phyloP scores from a whole-genome alignment of 2,329 filamentous ascomycete species.

The Arthrobotrys sinensis region DNA sequence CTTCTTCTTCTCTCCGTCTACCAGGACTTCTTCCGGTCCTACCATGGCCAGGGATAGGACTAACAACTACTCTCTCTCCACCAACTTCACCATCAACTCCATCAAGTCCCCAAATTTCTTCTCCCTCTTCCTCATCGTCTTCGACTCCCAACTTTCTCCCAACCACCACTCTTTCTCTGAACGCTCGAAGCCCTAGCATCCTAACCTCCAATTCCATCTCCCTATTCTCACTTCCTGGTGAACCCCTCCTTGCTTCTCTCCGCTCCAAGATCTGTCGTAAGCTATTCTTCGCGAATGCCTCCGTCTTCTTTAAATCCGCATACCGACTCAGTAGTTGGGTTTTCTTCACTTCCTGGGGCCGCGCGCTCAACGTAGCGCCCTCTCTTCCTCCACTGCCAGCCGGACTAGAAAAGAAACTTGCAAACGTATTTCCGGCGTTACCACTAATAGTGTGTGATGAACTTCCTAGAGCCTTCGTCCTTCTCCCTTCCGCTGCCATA shows the following conservation, averaged over 20 bases:
- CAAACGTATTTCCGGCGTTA: conserved; percentile 25
- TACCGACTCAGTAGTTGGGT: conserved; percentile 54
- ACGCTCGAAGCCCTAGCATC: conserved; percentile 51
- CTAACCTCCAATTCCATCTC: conserved; percentile 59
- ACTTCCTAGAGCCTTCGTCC: conserved; percentile 17
- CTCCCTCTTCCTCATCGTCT: conserved; percentile 44
- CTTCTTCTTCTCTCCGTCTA: conserved; percentile 23
- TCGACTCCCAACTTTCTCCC: conserved; percentile 51
- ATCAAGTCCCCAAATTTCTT: conserved; percentile 53
- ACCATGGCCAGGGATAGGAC: conserved; percentile 18
- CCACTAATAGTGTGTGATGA: background rate
- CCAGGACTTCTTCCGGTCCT: conserved; percentile 10
- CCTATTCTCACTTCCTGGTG: conserved; percentile 40
- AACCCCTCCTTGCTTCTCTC: conserved; percentile 41
- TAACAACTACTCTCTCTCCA: conserved; percentile 48
- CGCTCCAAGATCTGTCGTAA: conserved; percentile 54
- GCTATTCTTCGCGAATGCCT: conserved; percentile 51
- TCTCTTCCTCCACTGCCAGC: background rate
- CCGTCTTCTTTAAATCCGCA: conserved; percentile 55
- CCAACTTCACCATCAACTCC: conserved; percentile 56
- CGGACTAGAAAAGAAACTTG: conserved; percentile 28
- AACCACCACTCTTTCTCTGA: conserved; percentile 42
- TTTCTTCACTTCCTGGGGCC: conserved; percentile 57
- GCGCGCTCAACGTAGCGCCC: background rate
- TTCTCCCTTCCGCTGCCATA: conserved; percentile 48